Evolutionary conservation across 768 basidiomycete species (phyloP), one percentile per base, ranked within the genome.

Genomic region (Lepiota venenata): DNA sequence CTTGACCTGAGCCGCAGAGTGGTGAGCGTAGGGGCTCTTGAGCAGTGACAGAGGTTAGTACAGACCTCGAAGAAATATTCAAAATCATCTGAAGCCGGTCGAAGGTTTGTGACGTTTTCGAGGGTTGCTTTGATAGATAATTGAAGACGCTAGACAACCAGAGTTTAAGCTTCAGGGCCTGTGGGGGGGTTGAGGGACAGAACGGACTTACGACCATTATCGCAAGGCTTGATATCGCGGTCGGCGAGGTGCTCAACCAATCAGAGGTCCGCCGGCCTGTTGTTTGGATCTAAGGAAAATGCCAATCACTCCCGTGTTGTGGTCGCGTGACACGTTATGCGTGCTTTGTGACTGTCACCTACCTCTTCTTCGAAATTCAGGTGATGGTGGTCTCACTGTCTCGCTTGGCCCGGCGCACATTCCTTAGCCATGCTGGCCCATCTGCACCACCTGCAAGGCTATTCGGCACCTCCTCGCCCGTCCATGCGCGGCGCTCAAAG

Each of bases 31-130:
- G 47, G 47, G 44, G 44, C 18, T 16, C 32, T n/a, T 38, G 52
- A 53, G 40, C 29, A 46, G 16, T 47, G 25, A 35, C n/a, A 27
- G 29, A 41, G 29, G 43, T 29, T 25, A 5, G 25, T 25, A 25
- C 56, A n/a, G 47, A 88, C 90, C 74, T 86, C 67, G 74, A 93
- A 93, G 74, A 87, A 86, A 66, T 81, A 93, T 54, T 91, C 87
- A 60, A 88, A 93, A 58, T 84, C 79, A 27, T 83, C 76, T 3
- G 74, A 68, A n/a, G 79, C 76, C 27, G 91, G 91, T 47, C 71
- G 70, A 25, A 93, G 71, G 60, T 82, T 73, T 8, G 88, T 87
- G 56, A 92, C 83, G 59, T 88, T 86, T 66, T 93, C 88, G 41
- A 93, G 77, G 2, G 88, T 87, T 10, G 91, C 91, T 69, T 84